phyloP scores from a whole-genome alignment of 2,329 filamentous ascomycete genomes.

The Cytospora piceicola region DNA sequence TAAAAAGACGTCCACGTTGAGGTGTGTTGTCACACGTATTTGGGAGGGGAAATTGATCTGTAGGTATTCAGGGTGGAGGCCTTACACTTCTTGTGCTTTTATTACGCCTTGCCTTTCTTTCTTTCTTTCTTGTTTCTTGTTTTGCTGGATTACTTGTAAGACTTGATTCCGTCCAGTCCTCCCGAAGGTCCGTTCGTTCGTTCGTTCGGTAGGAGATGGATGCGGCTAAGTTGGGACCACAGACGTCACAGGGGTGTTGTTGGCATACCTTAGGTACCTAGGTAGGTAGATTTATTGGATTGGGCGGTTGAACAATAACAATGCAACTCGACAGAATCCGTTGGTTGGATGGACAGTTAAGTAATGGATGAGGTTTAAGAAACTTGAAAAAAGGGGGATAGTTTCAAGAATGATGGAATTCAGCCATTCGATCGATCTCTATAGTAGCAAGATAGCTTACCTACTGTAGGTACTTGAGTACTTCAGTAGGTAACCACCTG shows the following conservation, averaged over 20 bases:
- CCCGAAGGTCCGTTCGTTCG: constrained; percentile 1
- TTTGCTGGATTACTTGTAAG: constrained; percentile 7
- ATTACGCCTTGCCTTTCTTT: not conserved
- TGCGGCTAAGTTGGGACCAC: not conserved
- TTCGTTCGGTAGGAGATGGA: not conserved
- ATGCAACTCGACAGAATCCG: not conserved
- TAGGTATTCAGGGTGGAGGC: not conserved
- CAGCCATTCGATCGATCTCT: not conserved
- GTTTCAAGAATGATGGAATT: not conserved
- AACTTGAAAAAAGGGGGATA: not conserved
- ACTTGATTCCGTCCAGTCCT: constrained; percentile 5
- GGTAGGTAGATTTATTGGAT: not conserved
- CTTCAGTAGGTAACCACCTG: too few relatives aligned
- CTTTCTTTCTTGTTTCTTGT: not conserved
- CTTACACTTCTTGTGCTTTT: not conserved
- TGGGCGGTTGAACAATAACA: not conserved
- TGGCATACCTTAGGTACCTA: constrained; percentile 9
- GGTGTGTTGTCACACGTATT: constrained; percentile 5
- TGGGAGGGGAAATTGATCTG: constrained; percentile 4
- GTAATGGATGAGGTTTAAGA: not conserved
- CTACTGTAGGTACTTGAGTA: not conserved
- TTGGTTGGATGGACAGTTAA: not conserved
- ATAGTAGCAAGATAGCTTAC: not conserved
- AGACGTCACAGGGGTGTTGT: constrained; percentile 8
- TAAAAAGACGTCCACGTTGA: constrained; percentile 6